A percentile compares a stretch with the other conserved stretches of the same genome.
phyloP scores from a whole-genome alignment of 148 eudicot species.

The Salicornia ramosissima region DNA sequence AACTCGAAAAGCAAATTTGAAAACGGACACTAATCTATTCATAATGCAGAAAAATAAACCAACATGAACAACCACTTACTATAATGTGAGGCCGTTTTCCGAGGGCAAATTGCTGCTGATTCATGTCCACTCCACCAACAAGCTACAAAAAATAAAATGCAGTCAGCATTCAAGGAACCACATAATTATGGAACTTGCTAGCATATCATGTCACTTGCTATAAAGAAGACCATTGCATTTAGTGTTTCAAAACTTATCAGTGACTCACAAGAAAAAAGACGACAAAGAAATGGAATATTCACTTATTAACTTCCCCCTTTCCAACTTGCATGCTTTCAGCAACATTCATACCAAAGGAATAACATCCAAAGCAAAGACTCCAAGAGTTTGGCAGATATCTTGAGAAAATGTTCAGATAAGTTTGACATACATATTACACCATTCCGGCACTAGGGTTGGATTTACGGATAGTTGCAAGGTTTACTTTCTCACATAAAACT shows the following conservation, averaged over 20 bases:
- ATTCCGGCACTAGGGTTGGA: too few species aligned
- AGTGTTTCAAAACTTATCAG: too few species aligned
- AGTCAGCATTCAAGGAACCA: background rate
- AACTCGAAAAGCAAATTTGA: background rate
- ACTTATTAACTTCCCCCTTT: background rate
- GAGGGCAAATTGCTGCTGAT: conserved; percentile 25
- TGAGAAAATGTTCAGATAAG: too few species aligned
- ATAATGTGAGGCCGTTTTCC: conserved; percentile 28
- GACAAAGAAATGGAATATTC: background rate
- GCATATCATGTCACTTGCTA: background rate
- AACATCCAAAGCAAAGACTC: conserved; percentile 6
- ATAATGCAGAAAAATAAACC: too few species aligned
- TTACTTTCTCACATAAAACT: too few species aligned
- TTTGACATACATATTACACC: too few species aligned
- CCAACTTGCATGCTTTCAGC: too few species aligned
- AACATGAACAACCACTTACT: background rate
- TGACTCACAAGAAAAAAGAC: background rate
- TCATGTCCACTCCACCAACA: conserved; percentile 31
- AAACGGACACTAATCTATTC: background rate
- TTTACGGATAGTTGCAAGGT: too few species aligned
- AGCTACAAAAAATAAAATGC: conserved; percentile 22
- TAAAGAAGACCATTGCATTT: background rate
- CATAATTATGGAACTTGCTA: background rate
- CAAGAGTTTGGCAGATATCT: background rate
- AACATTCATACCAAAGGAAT: background rate